These are phyloP conservation scores for Piromyces finnis DNA, from an alignment of 192 early-diverging fungal species.

Conservation along the genomic window DNA sequence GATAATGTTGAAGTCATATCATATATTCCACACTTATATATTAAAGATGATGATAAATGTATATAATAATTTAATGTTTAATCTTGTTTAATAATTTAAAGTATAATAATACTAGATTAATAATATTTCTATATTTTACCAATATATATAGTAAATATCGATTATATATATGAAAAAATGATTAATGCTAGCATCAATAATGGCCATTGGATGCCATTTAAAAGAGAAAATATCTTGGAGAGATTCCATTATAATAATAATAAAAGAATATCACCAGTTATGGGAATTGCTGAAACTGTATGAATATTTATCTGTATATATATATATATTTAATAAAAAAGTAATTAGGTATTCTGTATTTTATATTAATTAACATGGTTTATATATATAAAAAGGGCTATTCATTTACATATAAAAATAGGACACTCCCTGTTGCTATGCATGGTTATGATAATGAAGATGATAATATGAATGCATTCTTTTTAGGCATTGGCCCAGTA, in stretches of 20 bases:
- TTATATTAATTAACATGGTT: too few relatives aligned
- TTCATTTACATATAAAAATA: background rate
- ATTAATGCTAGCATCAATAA: slow-evolving; percentile 13
- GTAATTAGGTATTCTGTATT: too few relatives aligned
- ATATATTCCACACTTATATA: slow-evolving; percentile 36
- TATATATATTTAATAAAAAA: too few relatives aligned
- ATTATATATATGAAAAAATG: slow-evolving; percentile 28
- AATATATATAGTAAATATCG: slow-evolving; percentile 15
- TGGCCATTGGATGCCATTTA: slow-evolving; percentile 13
- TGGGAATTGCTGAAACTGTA: slow-evolving; percentile 46
- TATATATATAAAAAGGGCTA: too few relatives aligned
- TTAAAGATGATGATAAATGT: slow-evolving; percentile 8
- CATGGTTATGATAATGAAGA: slow-evolving; percentile 73
- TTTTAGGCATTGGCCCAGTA: slow-evolving; percentile 57
- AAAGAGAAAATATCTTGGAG: slow-evolving; percentile 50
- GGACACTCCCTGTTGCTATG: slow-evolving; percentile 19
- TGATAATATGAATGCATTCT: slow-evolving; percentile 66
- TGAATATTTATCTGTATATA: slow-evolving; percentile 26
- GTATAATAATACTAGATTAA: too few relatives aligned
- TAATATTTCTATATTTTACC: too few relatives aligned
- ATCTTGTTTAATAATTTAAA: too few relatives aligned
- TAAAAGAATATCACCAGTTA: slow-evolving; percentile 56
- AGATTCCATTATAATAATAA: slow-evolving; percentile 49
- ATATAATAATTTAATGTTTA: too few relatives aligned
- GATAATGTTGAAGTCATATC: slow-evolving; percentile 9